Percentiles rank a stretch among this genome's conserved stretches.
Evolutionary conservation across 2,329 filamentous ascomycete species (phyloP).

Genomic region (Diaporthe sp.): DNA sequence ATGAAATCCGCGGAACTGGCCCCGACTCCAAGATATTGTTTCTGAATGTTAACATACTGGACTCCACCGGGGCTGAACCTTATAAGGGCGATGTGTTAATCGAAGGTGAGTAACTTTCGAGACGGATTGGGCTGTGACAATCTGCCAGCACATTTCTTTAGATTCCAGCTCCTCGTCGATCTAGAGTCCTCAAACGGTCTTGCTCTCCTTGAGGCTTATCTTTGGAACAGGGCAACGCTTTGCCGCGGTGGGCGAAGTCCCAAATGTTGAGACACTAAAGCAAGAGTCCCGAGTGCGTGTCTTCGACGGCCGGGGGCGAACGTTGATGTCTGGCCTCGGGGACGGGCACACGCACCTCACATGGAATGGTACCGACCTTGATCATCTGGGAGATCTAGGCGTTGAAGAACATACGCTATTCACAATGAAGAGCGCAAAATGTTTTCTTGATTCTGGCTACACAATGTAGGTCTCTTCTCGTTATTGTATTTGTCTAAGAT

Average conservation of each 20-base stretch:
- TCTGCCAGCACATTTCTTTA: too few species aligned
- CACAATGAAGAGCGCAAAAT: constrained; percentile 56
- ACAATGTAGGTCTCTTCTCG: constrained; percentile 51
- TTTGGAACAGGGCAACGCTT: constrained; percentile 41
- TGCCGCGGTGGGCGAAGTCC: constrained; percentile 45
- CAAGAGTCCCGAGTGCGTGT: constrained; percentile 48
- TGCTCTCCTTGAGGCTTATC: background rate
- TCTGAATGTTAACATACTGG: constrained; percentile 48
- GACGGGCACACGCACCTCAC: constrained; percentile 63
- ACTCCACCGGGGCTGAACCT: constrained; percentile 47
- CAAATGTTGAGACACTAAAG: constrained; percentile 42
- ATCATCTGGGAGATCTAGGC: constrained; percentile 54
- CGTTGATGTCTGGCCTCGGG: constrained; percentile 62
- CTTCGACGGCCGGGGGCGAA: constrained; percentile 55
- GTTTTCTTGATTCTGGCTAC: constrained; percentile 62
- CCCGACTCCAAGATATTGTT: constrained; percentile 45
- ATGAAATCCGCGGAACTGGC: constrained; percentile 34
- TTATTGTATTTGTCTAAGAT: too few species aligned
- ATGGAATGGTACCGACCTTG: constrained; percentile 60
- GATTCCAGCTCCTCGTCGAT: too few species aligned
- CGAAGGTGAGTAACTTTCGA: constrained; percentile 38
- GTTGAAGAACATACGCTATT: constrained; percentile 62
- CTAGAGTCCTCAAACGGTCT: background rate
- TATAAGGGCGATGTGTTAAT: constrained; percentile 49
- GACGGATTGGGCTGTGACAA: too few species aligned